Evolutionary conservation across 495 filamentous ascomycete species (phyloP), one percentile per base, ranked within the genome.

Genomic region (Sordaria brevicollis): DNA sequence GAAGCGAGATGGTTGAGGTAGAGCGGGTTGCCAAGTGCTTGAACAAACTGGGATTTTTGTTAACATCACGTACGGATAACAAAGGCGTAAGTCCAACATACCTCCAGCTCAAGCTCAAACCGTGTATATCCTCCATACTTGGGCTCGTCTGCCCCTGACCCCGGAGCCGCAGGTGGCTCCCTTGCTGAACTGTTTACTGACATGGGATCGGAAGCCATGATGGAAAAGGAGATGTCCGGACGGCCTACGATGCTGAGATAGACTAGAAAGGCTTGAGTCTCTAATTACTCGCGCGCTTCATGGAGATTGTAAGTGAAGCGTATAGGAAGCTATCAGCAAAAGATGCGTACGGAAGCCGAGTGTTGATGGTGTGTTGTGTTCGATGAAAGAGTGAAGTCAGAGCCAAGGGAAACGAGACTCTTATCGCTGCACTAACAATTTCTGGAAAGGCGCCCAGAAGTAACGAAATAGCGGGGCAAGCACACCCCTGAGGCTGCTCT

Each of bases 1-100:
- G 88, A 86, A 2, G 91, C 93, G 19, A 97, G 89, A 73, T 94
- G 88, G 73, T 92, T 92, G 35, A 96, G 86, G 80, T 97, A 96
- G 76, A 86, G 84, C 0, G 93, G 93, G 75, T 94, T 94, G 71
- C 88, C 88, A 67, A 97, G 91, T n/a, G 89, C 88, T 74, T 93
- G 91, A 49, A 96, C 92, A 75, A 97, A 96, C 85, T 96, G 80
- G 25, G 36, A 3, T 39, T 38, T 6, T 3, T 54, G 73, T 73
- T n/a, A 74, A 67, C 7, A 6, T 4, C 15, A 35, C 15, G 65
- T 17, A 15, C 49, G 15, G 43, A 5, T 4, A 65, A 75, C 49
- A 5, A 35, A 5, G 65, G 21, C n/a, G n/a, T n/a, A n/a, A 17
- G 65, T 36, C 9, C 36, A 31, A 43, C 70, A n/a, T 71, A 90